A percentile compares a stretch with the other conserved stretches of the same genome.
These are phyloP conservation scores for Tardiomyces depauwii DNA, from an alignment of 1,139 yeast genomes.

Conservation along the genomic window DNA sequence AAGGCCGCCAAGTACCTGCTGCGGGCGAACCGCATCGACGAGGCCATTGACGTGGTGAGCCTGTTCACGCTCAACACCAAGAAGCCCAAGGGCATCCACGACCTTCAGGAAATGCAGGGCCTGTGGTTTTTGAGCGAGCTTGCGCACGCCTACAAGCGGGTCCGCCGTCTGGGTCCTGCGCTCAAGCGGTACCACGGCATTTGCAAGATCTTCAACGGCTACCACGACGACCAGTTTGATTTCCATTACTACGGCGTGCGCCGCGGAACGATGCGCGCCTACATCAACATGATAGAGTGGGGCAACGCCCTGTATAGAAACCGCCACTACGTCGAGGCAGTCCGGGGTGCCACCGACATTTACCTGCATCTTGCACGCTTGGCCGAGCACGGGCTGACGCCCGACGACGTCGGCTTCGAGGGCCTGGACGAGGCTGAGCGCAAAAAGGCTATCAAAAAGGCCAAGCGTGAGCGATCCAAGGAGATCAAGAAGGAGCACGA, in stretches of 20 bases:
- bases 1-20: conserved; percentile 76
- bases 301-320: conserved; percentile 61
- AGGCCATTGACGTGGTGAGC: conserved; percentile 65
- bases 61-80: conserved; percentile 78
- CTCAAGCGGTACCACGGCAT: conserved; percentile 68
- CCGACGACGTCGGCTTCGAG: not conserved
- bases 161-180: conserved; percentile 50
- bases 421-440: not conserved
- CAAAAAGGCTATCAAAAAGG: conserved; percentile 14
- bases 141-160: conserved; percentile 66
- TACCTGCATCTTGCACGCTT: conserved; percentile 25
- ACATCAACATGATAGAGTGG: conserved; percentile 68
- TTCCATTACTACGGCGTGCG: conserved; percentile 91
- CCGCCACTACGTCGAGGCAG: conserved; percentile 60
- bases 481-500: conserved; percentile 28
- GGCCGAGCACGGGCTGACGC: conserved; percentile 4
- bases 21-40: conserved; percentile 67
- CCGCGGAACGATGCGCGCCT: conserved; percentile 82
- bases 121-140: conserved; percentile 79
- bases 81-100: conserved; percentile 70
- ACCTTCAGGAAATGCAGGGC: conserved; percentile 84
- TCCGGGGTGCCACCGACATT: conserved; percentile 54
- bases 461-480: conserved; percentile 30
- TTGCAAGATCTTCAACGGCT: conserved; percentile 55
- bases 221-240: conserved; percentile 78